A percentile compares a stretch with the other conserved stretches of the same genome.
Evolutionary conservation across 805 yeast genomes (phyloP).

Genomic region (Wickerhamiella azyma): DNA sequence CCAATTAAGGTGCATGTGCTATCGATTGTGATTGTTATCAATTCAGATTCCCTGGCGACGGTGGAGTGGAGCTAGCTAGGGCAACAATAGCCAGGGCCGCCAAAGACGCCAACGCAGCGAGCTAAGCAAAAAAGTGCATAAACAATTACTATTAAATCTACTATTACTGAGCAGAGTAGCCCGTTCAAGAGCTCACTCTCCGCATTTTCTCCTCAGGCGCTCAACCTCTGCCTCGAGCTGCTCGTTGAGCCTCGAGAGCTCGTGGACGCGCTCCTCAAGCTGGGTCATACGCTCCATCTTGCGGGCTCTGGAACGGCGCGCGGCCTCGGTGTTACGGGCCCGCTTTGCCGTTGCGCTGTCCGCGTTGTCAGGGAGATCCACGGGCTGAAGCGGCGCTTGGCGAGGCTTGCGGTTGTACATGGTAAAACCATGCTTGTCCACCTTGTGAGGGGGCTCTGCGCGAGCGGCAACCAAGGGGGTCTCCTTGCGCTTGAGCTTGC

Average conservation of each 20-base stretch:
- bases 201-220: conserved; percentile 11
- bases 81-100: no score
- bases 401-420: conserved; percentile 70
- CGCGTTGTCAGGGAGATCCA: conserved; percentile 35
- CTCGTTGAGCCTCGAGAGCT: conserved; percentile 43
- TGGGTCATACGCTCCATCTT: conserved; percentile 85
- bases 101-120: no score
- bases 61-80: no score
- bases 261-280: conserved; percentile 68
- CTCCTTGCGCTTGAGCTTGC: conserved; percentile 9
- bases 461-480: neutral
- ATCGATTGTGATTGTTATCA: no score
- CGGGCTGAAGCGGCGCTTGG: conserved; percentile 54
- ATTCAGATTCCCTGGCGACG: no score
- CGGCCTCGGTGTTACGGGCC: conserved; percentile 92
- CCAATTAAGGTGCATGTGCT: no score
- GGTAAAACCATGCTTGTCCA: conserved; percentile 62
- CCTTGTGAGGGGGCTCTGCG: conserved; percentile 6
- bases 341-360: conserved; percentile 42
- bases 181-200: conserved; percentile 1
- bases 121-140: neutral
- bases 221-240: conserved; percentile 49
- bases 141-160: neutral
- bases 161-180: neutral
- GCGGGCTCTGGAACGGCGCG: conserved; percentile 87